Base-by-base conservation (phyloP, 495 filamentous ascomycete species). In the Penicillium macrosclerotiorum region DNA sequence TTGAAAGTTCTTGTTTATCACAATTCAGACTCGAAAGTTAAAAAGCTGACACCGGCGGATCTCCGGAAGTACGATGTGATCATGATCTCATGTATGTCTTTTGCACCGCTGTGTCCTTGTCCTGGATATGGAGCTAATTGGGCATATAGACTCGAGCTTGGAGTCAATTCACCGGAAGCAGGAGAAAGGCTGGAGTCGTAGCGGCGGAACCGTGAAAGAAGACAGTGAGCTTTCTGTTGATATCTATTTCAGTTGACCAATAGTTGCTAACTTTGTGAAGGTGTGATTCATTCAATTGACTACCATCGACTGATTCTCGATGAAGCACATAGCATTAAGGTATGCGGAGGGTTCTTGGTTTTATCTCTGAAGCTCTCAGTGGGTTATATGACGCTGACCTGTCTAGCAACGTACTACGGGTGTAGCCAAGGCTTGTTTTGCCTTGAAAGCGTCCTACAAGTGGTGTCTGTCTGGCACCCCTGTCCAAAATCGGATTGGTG, bases 401-500 rank as follows among this genome's bases (percentile, higher is more conserved):
- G 44, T n/a, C 0, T 52, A 72, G 77, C 82, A 82, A 53, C 81
- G 89, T 24, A 84, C 79, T 8, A 91, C 88, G n/a, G 83, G 88
- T 66, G 90, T 90, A 33, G 90, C 91, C n/a, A 90, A 86, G 58
- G 90, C 90, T 16, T 95, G 91, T 64, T 95, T 95, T 64, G 90
- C 92, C 1, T 71, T 97, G 35, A 82, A 88, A 34, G 86, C 84
- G 42, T 80, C 78, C 12, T 91, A 92, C 61, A 95, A 91, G 50
- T 96, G 93, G 87, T 98, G 93, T 57, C 78, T 97, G 22, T 92
- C 86, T 36, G 93, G 93, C 4, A 98, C 93, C 3, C 93, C 93
- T 0, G 80, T 97, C 8, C 93, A 96, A 57, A 96, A 96, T 60
- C 85, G 93, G 24, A 96, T 97, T 54, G 93, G 92, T 42, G 93